A percentile compares a stretch with the other conserved stretches of the same genome.
These are phyloP conservation scores for Chenopodium berlandieri DNA, from an alignment of 148 eudicot genomes.

Conservation along the genomic window DNA sequence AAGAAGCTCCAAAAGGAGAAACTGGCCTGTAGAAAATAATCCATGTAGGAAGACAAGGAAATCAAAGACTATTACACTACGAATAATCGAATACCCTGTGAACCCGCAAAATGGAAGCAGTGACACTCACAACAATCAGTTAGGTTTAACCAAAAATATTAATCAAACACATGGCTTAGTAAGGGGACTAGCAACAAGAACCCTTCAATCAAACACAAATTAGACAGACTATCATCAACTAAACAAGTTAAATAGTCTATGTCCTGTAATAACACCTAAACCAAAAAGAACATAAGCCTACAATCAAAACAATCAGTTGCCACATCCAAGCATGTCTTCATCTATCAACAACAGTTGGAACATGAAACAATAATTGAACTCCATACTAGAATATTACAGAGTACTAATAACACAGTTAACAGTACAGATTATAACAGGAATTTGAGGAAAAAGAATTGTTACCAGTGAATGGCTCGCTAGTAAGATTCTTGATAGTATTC, in stretches of 20 bases:
- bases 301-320: not conserved
- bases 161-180: no score
- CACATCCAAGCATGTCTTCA: not conserved
- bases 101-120: constrained; percentile 7
- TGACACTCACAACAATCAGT: not conserved
- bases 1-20: not conserved
- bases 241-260: not conserved
- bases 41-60: not conserved
- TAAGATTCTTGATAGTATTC: constrained; percentile 47
- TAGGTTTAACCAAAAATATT: not conserved
- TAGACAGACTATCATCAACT: not conserved
- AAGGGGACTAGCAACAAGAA: no score
- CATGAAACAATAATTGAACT: not conserved
- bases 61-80: not conserved
- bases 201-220: not conserved
- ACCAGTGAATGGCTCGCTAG: constrained; percentile 59
- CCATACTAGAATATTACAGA: not conserved
- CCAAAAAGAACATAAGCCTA: not conserved
- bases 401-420: not conserved
- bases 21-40: not conserved
- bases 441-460: constrained; percentile 5
- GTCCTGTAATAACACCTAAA: not conserved
- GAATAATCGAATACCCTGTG: not conserved
- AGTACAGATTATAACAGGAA: not conserved
- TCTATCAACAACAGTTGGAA: not conserved